Evolutionary conservation across 2,329 filamentous ascomycete genomes (phyloP), one percentile per base, ranked within the genome.

Genomic region (Westerdykella sp.): DNA sequence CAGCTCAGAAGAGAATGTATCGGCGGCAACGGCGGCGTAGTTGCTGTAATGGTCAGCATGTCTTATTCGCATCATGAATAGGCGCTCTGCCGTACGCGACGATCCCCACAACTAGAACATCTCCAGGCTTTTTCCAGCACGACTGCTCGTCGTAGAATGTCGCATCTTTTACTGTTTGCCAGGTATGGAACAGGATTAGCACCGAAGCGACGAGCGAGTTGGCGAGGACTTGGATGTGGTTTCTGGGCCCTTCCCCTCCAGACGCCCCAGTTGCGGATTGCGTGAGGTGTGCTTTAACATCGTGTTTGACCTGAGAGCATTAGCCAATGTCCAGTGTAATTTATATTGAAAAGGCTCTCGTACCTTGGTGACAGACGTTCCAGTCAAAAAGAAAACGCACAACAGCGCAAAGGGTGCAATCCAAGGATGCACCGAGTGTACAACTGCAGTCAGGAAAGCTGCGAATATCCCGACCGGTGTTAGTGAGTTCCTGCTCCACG

Each of bases 1-100:
- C 15, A 98, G 81, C 71, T 98, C 93, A 10, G 89, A 95, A 44
- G 86, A 90, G 65, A 96, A 93, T 0, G 93, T 98, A 66, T 98
- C 93, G 39, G 91, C 87, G 15, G 88, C 82, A 9, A 95, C 89
- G 39, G 87, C 87, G 21, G 89, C 91, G 60, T 98, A 98, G 70
- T 95, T 91, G 30, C 81, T 81, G 36, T 82, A 63, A 30, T 70
- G 68, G 14, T 83, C 66, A 62, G 45, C 12, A 7, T 34, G 9
- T 16, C 25, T 12, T 10, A 10, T 28, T 28, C 25, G 18, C 11
- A 5, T 18, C 12, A 15, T 15, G 12, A 11, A 9, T n/a, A 18
- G 4, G 16, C 37, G 30, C 43, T 48, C 22, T 15, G 35, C 40
- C 59, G 23, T 70, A 73, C 54, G 70, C 71, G 25, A 75, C 67